A percentile compares a stretch with the other conserved stretches of the same genome.
These are phyloP conservation scores for Grosmannia clavigera DNA, from an alignment of 2,329 filamentous ascomycete species.

Conservation along the genomic window DNA sequence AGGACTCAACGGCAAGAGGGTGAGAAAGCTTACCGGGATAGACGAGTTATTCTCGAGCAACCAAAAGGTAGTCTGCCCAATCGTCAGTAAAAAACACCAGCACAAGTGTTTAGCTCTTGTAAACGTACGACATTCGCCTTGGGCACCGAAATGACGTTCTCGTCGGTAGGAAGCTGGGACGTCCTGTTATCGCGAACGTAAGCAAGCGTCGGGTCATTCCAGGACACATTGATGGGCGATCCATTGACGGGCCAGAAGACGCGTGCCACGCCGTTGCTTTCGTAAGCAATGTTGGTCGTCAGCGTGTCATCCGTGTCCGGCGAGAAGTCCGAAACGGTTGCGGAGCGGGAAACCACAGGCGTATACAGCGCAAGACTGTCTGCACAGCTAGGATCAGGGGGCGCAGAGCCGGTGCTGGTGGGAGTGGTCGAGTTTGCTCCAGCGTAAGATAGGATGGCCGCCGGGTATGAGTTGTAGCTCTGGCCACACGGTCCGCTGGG, in stretches of 20 bases:
- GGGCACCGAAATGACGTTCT: constrained; percentile 7
- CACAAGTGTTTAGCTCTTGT: background rate
- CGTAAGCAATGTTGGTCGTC: constrained; percentile 9
- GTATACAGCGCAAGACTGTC: constrained; percentile 9
- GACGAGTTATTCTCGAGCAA: constrained; percentile 22
- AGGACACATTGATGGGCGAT: constrained; percentile 17
- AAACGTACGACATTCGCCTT: constrained; percentile 1
- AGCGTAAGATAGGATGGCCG: constrained; percentile 18
- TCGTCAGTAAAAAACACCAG: background rate
- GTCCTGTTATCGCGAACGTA: constrained; percentile 19
- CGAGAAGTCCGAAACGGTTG: constrained; percentile 10
- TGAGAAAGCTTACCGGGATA: constrained; percentile 12
- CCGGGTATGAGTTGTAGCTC: constrained; percentile 15
- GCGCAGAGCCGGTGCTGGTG: constrained; percentile 16
- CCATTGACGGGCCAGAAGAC: constrained; percentile 19
- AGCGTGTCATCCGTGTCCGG: constrained; percentile 8
- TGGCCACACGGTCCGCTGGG: constrained; percentile 14
- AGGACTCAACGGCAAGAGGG: background rate
- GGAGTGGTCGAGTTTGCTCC: constrained; percentile 12
- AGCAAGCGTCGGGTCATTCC: constrained; percentile 23
- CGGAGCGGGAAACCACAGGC: constrained; percentile 13
- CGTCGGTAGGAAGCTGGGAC: background rate
- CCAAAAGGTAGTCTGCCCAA: constrained; percentile 19
- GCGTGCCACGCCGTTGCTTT: constrained; percentile 14
- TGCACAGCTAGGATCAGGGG: constrained; percentile 11